A percentile compares a stretch with the other conserved stretches of the same genome.
phyloP scores from a whole-genome alignment of 2,329 filamentous ascomycete species.

The Sclerotinia spermophila region DNA sequence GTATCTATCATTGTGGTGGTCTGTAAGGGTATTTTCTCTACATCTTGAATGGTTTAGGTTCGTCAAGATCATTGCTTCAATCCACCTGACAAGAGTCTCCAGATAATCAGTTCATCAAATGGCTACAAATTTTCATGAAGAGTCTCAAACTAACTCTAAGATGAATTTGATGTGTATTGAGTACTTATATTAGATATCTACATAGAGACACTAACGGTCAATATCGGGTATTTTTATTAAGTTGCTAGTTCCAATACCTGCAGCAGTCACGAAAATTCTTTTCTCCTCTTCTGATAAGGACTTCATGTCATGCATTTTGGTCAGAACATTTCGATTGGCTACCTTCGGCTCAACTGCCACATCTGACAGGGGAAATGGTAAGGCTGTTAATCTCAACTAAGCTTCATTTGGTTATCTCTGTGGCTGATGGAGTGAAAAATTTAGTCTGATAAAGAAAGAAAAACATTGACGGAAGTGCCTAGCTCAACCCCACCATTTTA shows the following conservation, averaged over 20 bases:
- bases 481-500: constrained; percentile 2
- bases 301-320: constrained; percentile 5
- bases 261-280: constrained; percentile 8
- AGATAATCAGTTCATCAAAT: neutral
- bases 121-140: neutral
- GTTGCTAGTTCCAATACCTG: neutral
- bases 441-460: constrained; percentile 6
- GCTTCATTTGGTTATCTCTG: constrained; percentile 24
- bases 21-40: neutral
- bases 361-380: constrained; percentile 9
- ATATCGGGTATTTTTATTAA: neutral
- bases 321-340: constrained; percentile 7
- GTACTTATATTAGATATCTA: neutral
- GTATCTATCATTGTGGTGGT: neutral
- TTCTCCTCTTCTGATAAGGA: constrained; percentile 10
- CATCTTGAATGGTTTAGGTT: neutral
- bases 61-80: neutral
- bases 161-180: neutral
- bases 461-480: neutral
- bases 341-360: neutral
- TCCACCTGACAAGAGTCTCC: neutral
- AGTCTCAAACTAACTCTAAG: neutral
- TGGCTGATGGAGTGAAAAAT: constrained; percentile 17
- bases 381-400: neutral
- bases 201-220: neutral